Evolutionary conservation across 2,329 filamentous ascomycete genomes (phyloP).

Genomic region (Dactylonectria estremocensis): DNA sequence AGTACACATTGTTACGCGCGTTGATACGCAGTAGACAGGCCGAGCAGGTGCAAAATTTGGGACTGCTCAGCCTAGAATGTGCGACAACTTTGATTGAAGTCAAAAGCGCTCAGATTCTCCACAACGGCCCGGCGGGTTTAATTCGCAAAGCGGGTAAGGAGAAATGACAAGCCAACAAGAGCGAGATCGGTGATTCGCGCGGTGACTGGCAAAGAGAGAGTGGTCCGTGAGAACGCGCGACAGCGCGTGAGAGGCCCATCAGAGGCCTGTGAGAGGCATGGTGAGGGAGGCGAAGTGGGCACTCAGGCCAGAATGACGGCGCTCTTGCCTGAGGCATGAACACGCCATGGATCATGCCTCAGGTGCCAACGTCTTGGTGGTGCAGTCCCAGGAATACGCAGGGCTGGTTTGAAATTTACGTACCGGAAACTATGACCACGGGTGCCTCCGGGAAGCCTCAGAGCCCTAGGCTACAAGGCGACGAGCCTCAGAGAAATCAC

Average conservation of each 20-base stretch:
- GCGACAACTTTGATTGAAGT: not conserved
- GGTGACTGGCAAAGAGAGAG: conserved; percentile 15
- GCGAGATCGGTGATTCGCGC: conserved; percentile 6
- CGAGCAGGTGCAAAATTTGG: not conserved
- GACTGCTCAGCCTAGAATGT: not conserved
- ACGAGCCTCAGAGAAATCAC: conserved; percentile 2
- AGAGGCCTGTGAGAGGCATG: conserved; percentile 37
- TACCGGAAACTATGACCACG: conserved; percentile 13
- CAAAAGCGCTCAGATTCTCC: conserved; percentile 15
- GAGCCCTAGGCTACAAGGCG: not conserved
- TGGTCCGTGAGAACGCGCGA: conserved; percentile 24
- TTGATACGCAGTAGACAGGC: too few species aligned
- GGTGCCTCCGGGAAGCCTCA: not conserved
- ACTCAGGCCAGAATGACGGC: conserved; percentile 40
- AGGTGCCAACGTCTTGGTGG: conserved; percentile 29
- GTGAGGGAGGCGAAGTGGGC: conserved; percentile 29
- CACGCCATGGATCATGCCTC: conserved; percentile 37
- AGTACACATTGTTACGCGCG: too few species aligned
- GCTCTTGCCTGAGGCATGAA: conserved; percentile 52
- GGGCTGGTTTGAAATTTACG: conserved; percentile 44
- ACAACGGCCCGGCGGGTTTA: conserved; percentile 14
- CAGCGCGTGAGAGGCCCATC: conserved; percentile 17
- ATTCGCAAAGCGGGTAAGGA: conserved; percentile 20
- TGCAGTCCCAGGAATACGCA: conserved; percentile 41
- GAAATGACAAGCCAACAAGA: conserved; percentile 9